Conservation (phyloP, 75 land plant species). For the Larix kaempferi region DNA sequence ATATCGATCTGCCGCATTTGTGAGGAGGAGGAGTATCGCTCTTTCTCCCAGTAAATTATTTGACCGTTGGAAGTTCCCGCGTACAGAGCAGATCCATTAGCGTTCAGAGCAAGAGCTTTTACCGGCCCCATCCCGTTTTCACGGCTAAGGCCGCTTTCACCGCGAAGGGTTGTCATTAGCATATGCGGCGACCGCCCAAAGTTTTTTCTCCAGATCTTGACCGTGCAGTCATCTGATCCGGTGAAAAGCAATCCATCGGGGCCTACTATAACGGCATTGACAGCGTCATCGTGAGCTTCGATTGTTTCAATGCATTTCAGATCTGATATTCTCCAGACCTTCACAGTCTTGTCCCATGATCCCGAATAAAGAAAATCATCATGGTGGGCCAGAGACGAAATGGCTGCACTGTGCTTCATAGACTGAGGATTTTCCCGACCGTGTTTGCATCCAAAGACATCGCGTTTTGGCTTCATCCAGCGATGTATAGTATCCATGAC, state of each 20-base stretch:
- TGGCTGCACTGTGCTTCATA: slow-evolving; percentile 28
- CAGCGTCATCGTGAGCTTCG: slow-evolving; percentile 41
- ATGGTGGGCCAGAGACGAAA: slow-evolving; percentile 16
- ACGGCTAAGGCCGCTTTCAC: too few relatives aligned
- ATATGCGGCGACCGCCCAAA: neutral
- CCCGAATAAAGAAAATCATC: slow-evolving; percentile 39
- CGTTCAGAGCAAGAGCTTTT: slow-evolving; percentile 54
- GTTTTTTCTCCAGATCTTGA: slow-evolving; percentile 49
- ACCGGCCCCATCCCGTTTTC: slow-evolving; percentile 24
- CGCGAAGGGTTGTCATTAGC: neutral
- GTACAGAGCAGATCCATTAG: slow-evolving; percentile 36
- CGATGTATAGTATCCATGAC: slow-evolving; percentile 32
- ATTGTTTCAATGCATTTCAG: slow-evolving; percentile 45
- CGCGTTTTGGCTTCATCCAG: slow-evolving; percentile 49
- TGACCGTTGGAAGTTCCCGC: slow-evolving; percentile 66
- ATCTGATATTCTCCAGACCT: slow-evolving; percentile 51
- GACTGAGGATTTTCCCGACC: neutral
- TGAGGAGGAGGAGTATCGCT: neutral
- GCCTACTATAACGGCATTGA: slow-evolving; percentile 36
- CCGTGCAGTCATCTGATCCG: slow-evolving; percentile 56
- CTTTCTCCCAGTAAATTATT: slow-evolving; percentile 51
- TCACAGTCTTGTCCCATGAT: slow-evolving; percentile 62
- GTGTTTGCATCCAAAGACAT: slow-evolving; percentile 42
- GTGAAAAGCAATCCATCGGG: slow-evolving; percentile 35
- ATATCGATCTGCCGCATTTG: slow-evolving; percentile 30